phyloP scores from a whole-genome alignment of 208 protist genomes.

The Baffinella frigidus region DNA sequence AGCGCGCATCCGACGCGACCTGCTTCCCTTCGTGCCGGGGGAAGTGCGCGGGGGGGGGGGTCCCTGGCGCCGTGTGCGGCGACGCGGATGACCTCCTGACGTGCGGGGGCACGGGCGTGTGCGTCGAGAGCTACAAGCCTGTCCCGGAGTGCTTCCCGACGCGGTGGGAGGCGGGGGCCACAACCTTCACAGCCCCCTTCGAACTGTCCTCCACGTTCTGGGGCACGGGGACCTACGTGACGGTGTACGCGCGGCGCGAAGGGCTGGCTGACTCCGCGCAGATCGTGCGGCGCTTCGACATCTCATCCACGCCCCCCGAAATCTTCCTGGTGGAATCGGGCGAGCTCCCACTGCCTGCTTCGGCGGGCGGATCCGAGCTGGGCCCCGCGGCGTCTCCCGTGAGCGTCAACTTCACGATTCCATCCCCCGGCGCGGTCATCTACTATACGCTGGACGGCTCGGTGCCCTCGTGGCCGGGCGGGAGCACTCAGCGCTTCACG shows the following conservation, averaged over 20 bases:
- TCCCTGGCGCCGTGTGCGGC: background rate
- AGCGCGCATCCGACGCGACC: background rate
- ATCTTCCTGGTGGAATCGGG: no score
- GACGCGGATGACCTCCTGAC: background rate
- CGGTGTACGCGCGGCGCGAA: background rate
- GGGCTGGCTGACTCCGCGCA: conserved; percentile 22
- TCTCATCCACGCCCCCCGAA: no score
- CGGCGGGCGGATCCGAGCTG: no score
- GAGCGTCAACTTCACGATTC: background rate
- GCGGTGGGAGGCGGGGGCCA: background rate
- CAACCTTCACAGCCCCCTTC: background rate
- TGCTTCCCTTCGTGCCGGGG: conserved; percentile 2
- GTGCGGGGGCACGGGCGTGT: background rate
- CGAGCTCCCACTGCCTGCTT: no score
- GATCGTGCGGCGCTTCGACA: no score
- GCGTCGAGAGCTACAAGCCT: background rate
- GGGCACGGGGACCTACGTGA: background rate
- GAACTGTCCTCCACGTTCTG: background rate
- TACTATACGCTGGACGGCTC: conserved; percentile 50
- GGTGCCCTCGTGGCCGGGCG: no score
- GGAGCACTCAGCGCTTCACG: no score
- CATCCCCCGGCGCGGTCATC: background rate
- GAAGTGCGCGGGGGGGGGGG: conserved; percentile 11
- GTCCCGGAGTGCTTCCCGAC: background rate
- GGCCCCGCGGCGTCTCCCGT: no score